Percentiles rank a stretch among this genome's conserved stretches.
Evolutionary conservation across 495 filamentous ascomycete genomes (phyloP).

Genomic region (Talaromyces ruber): DNA sequence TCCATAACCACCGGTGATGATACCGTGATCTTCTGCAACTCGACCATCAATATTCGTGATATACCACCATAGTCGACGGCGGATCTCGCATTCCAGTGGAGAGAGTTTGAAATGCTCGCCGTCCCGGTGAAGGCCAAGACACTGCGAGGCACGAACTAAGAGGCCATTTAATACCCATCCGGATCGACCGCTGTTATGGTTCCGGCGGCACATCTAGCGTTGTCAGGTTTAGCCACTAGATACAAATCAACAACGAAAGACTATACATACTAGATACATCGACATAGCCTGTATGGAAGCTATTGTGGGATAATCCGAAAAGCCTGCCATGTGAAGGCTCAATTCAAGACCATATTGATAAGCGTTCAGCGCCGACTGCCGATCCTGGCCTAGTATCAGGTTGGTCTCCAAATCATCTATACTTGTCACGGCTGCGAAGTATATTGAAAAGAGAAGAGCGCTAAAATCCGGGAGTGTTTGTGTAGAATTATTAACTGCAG

Average conservation of each 20-base stretch:
- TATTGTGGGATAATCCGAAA: constrained; percentile 26
- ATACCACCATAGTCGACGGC: constrained; percentile 65
- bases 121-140: constrained; percentile 40
- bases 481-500: constrained; percentile 27
- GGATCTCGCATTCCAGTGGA: constrained; percentile 65
- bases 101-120: constrained; percentile 28
- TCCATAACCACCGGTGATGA: background rate
- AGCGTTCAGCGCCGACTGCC: constrained; percentile 18
- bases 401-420: constrained; percentile 19
- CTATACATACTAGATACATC: constrained; percentile 26
- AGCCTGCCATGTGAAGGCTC: constrained; percentile 16
- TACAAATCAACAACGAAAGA: background rate
- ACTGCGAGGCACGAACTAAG: constrained; percentile 38
- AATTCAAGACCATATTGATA: constrained; percentile 26
- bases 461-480: constrained; percentile 22
- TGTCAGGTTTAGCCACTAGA: background rate
- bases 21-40: constrained; percentile 30
- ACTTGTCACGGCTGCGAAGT: constrained; percentile 29
- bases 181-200: constrained; percentile 31
- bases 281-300: constrained; percentile 25
- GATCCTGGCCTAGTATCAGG: constrained; percentile 13
- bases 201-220: constrained; percentile 32
- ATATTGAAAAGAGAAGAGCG: constrained; percentile 36
- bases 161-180: constrained; percentile 37
- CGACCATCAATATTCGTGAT: constrained; percentile 27